These are phyloP conservation scores for Clavariopsis aquatica DNA, from an alignment of 495 filamentous ascomycete species.

Conservation along the genomic window DNA sequence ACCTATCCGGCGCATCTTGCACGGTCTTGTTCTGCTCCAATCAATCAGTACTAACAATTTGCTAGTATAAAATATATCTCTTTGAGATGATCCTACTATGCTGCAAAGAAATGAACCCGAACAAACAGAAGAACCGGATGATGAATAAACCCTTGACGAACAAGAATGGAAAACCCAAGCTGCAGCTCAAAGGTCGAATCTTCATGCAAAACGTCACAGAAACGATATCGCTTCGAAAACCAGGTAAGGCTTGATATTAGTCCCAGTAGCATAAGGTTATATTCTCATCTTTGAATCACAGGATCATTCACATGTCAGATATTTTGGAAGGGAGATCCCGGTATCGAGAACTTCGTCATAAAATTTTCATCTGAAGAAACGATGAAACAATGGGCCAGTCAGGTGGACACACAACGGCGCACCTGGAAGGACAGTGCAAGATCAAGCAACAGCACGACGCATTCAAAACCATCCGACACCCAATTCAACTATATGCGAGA, in stretches of 20 bases:
- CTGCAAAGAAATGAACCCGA: conserved; percentile 90
- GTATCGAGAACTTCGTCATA: conserved; percentile 95
- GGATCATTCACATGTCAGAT: conserved; percentile 94
- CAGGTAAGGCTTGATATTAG: conserved; percentile 58
- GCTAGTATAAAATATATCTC: conserved; percentile 93
- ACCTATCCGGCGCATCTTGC: neutral
- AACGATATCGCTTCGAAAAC: conserved; percentile 76
- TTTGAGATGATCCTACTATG: conserved; percentile 95
- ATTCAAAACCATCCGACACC: conserved; percentile 60
- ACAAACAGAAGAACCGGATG: conserved; percentile 72
- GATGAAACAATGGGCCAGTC: conserved; percentile 85
- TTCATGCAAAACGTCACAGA: conserved; percentile 99
- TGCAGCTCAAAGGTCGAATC: conserved; percentile 94
- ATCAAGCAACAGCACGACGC: conserved; percentile 55
- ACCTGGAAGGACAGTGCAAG: conserved; percentile 48
- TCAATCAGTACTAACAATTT: conserved; percentile 13
- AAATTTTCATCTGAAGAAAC: conserved; percentile 84
- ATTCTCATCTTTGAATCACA: conserved; percentile 10
- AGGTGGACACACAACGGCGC: conserved; percentile 62
- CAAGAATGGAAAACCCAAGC: conserved; percentile 73
- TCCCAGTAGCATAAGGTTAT: neutral
- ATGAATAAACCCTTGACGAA: conserved; percentile 69
- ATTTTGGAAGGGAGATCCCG: conserved; percentile 96
- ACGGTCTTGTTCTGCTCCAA: neutral
- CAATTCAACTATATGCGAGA: conserved; percentile 80